Evolutionary conservation across 495 filamentous ascomycete genomes (phyloP), one percentile per base, ranked within the genome.

Genomic region (Penicillium mononematosum): DNA sequence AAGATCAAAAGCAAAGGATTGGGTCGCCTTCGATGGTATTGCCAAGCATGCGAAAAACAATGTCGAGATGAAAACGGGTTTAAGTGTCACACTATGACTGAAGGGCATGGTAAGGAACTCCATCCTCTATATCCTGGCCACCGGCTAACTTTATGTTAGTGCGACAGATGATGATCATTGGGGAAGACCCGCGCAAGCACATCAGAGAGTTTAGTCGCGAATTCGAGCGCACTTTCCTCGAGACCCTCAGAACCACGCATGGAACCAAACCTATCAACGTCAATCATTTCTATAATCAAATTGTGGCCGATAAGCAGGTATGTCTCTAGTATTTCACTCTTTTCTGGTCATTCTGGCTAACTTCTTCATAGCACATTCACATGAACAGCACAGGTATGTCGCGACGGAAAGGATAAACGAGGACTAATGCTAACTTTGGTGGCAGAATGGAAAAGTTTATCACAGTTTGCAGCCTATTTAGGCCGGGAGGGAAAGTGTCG

Each of bases 241-340:
- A 83, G 5, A 55, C 88, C 4, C 75, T 98, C 10, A 77, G 81
- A 45, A 95, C 92, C 1, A 79, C 81, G 0, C 95, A 98, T 59
- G 89, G 90, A 39, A 88, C 92, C 67, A 98, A 98, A 75, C 76
- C 82, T 50, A 83, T 97, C 3, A 79, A 91, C 31, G 79, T 90
- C 7, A 98, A 98, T 58, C 85, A 89, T 50, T 97, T 96, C 68
- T 99, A 99, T 68, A 90, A 98, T 70, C 85, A 90, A 78, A 89
- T 69, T 46, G 75, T 78, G 51, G 64, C 67, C 2, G 73, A 78
- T 51, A 75, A 75, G 67, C 84, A 92, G 36, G 36, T 39, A 39
- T 39, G 36, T 39, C n/a, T 7, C n/a, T 39, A 9, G 6, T 3
- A 39, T 9, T 39, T 2, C 36, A 39, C 36, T 9, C 6, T n/a